phyloP scores from a whole-genome alignment of 2,329 filamentous ascomycete genomes.

The Plenodomus lindquistii region DNA sequence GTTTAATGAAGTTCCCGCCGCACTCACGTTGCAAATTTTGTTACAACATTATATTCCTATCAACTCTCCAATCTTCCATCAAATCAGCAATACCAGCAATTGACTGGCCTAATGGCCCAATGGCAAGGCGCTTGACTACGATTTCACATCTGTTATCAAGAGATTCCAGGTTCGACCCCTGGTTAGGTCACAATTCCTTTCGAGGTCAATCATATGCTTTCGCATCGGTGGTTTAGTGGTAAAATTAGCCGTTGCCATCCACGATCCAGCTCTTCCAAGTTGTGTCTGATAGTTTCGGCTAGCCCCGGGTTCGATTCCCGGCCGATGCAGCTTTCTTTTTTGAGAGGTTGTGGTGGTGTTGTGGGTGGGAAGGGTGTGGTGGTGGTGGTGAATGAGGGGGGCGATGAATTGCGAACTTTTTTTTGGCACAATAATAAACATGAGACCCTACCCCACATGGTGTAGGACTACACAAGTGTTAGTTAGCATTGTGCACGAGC shows the following conservation, averaged over 20 bases:
- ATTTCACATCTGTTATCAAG: constrained; percentile 33
- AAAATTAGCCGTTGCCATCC: constrained; percentile 37
- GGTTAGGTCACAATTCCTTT: constrained; percentile 22
- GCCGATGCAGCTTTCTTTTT: constrained; percentile 19
- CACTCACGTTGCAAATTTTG: too few relatives aligned
- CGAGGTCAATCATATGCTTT: too few relatives aligned
- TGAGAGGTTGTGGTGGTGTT: background rate
- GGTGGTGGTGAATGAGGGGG: background rate
- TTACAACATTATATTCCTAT: background rate
- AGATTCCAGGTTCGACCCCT: constrained; percentile 36
- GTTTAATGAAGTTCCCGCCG: too few relatives aligned
- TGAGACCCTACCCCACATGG: too few relatives aligned
- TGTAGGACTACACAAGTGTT: too few relatives aligned
- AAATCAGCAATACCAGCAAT: background rate
- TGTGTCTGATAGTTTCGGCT: constrained; percentile 20
- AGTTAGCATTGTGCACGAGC: too few relatives aligned
- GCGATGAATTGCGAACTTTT: too few relatives aligned
- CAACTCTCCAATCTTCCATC: background rate
- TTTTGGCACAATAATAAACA: too few relatives aligned
- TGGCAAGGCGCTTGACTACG: constrained; percentile 64
- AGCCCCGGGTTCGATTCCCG: constrained; percentile 37
- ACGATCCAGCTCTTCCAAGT: background rate
- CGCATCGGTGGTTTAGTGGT: constrained; percentile 38
- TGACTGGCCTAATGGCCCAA: constrained; percentile 53
- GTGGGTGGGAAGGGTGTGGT: background rate